Evolutionary conservation across 2,329 filamentous ascomycete genomes (phyloP), one percentile per base, ranked within the genome.

Genomic region (Xylaria polymorpha): DNA sequence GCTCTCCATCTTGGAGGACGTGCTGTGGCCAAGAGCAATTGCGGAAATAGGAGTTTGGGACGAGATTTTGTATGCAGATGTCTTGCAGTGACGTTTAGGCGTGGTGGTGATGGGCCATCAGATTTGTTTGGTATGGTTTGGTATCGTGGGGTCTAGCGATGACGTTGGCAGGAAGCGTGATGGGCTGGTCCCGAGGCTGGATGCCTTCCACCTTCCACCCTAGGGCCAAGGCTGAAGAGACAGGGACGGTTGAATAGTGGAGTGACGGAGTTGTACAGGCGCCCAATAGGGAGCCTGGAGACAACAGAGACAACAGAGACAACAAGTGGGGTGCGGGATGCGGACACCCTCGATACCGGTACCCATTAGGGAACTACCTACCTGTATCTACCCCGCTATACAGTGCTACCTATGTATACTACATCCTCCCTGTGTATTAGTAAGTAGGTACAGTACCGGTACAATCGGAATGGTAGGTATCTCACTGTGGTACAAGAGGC

Each of bases 1-100:
- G 51, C 92, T 88, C 84, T 98, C 94, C 96, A 98, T 98, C 77
- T 75, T 81, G 78, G 74, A 60, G 41, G 32, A 66, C 35, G 57
- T 43, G 12, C 35, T 58, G 53, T 32, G 39, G 29, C 7, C 8
- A 35, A 37, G 15, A 48, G 20, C 18, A 55, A 41, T 18, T 22
- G 39, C 29, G 43, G 35, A 9, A 32, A 20, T 32, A 25, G 39
- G 39, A 22, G 8, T 9, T 10, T 22, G 9, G 2, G 37, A 57
- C 18, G 32, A 22, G 35, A 20, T 56, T 1, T 10, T 6, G 51
- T 8, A 20, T 39, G 32, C n/a, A 41, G 25, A 43, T 55, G 15
- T 18, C 37, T 37, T 43, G 29, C 14, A 20, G 25, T 46, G 59
- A 53, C 5, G 57, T 25, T 37, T 41, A 15, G 46, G 46, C n/a